Conservation (phyloP, 1,284 basidiomycete genomes). For the Cystobasidium sp. region DNA sequence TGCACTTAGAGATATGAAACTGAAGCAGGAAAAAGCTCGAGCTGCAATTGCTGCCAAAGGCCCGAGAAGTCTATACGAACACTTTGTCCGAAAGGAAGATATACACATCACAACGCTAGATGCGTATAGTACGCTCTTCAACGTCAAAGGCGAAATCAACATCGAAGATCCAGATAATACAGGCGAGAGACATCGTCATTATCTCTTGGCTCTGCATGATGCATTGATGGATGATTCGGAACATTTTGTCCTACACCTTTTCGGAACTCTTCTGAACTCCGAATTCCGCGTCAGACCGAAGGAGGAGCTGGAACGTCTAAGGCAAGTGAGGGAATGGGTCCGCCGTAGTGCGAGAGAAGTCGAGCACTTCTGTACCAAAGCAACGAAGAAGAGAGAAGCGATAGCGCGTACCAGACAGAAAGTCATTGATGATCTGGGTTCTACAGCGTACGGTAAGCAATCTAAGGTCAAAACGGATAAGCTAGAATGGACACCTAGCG, state of each 20-base stretch:
- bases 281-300: conserved; percentile 72
- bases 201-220: conserved; percentile 68
- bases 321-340: conserved; percentile 65
- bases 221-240: conserved; percentile 70
- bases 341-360: conserved; percentile 58
- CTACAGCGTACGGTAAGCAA: conserved; percentile 50
- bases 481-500: conserved; percentile 63
- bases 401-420: neutral
- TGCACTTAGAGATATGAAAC: conserved; percentile 15
- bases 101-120: conserved; percentile 23
- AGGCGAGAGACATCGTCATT: conserved; percentile 22
- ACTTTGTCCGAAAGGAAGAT: neutral
- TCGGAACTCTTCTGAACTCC: conserved; percentile 65
- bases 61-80: conserved; percentile 14
- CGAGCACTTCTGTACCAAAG: conserved; percentile 66
- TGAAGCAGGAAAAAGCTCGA: conserved; percentile 31
- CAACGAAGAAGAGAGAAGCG: conserved; percentile 57
- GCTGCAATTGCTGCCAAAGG: conserved; percentile 28
- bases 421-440: conserved; percentile 55
- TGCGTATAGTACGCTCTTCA: conserved; percentile 16
- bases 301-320: conserved; percentile 65
- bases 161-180: neutral
- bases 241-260: conserved; percentile 68
- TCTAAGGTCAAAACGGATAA: conserved; percentile 50
- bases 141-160: conserved; percentile 5